Conservation (phyloP, 1,139 yeast genomes). For the Barnettozyma hawaiiensis region DNA sequence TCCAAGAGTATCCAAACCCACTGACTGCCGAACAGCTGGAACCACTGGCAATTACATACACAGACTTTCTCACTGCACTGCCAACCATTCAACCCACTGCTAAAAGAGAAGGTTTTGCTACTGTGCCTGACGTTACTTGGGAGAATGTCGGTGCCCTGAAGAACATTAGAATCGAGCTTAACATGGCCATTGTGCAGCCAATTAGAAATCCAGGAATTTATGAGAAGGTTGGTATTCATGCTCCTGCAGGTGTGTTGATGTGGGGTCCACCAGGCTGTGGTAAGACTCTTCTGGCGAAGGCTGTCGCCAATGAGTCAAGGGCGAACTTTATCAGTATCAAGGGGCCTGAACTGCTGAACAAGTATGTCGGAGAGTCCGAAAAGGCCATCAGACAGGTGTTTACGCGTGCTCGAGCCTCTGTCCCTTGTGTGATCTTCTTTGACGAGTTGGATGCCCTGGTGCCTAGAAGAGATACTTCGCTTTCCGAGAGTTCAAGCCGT, state of each 20-base stretch:
- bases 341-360: slow-evolving; percentile 91
- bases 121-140: slow-evolving; percentile 98
- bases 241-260: slow-evolving; percentile 93
- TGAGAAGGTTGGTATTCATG: slow-evolving; percentile 86
- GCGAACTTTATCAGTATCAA: slow-evolving; percentile 93
- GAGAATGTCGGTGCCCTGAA: slow-evolving; percentile 86
- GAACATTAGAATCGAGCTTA: slow-evolving; percentile 78
- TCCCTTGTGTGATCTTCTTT: slow-evolving; percentile 92
- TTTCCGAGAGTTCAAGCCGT: slow-evolving; percentile 86
- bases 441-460: slow-evolving; percentile 96
- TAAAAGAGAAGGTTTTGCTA: slow-evolving; percentile 97
- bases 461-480: slow-evolving; percentile 83
- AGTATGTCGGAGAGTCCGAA: slow-evolving; percentile 95
- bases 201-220: slow-evolving; percentile 88
- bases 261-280: slow-evolving; percentile 99
- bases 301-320: slow-evolving; percentile 94
- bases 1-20: slow-evolving; percentile 72
- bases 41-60: slow-evolving; percentile 67
- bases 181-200: slow-evolving; percentile 97
- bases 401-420: slow-evolving; percentile 88
- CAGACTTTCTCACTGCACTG: slow-evolving; percentile 77
- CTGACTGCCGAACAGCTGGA: slow-evolving; percentile 67
- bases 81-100: slow-evolving; percentile 97
- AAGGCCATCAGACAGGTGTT: slow-evolving; percentile 94
- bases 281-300: slow-evolving; percentile 90